Evolutionary conservation across 768 basidiomycete species (phyloP), one percentile per base, ranked within the genome.

Genomic region (Lactarius indigo): DNA sequence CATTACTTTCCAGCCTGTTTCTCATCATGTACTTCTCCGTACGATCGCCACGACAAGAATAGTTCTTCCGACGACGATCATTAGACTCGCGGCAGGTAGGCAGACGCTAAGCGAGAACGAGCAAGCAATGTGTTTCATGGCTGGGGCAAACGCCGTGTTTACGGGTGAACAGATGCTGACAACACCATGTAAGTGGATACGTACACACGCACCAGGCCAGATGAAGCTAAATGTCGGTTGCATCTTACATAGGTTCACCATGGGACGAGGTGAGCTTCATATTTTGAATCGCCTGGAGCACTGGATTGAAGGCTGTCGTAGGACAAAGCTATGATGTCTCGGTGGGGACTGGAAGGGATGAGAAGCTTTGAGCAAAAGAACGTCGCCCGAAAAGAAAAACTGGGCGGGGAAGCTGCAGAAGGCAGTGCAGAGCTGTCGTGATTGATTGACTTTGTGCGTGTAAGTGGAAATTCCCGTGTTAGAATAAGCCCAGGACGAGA

Each of bases 81-180:
- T 98, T 65, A 87, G 96, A 64, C 87, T 98, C 30, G 95, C 96
- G 8, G 96, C 96, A 23, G 96, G 96, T 63, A 82, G 96, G 73
- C 94, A 94, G 75, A 91, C 87, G 2, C 85, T 97, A 71, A 82
- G 82, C 65, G 96, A 98, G 79, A 83, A 91, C 10, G 92, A 98
- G 77, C 96, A 98, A 75, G 94, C 90, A 8, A 94, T 98, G 90
- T 95, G 94, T 74, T 98, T 98, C 79, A 91, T 98, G 91, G 95
- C 96, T 1, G 96, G 96, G 28, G 96, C 96, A 26, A 98, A 98
- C 74, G 96, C 96, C 26, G 89, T 98, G 68, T 98, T 98, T 76
- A 98, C 96, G n/a, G 96, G 96, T 52, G 96, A 98, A 75, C 84
- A 89, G 72, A 98, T 98, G 96, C 77, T 98, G 70, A 98, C 96